These are phyloP conservation scores for grape (Vitis vinifera) DNA, from an alignment of 164 flowering plant genomes.

Conservation along the genomic window DNA sequence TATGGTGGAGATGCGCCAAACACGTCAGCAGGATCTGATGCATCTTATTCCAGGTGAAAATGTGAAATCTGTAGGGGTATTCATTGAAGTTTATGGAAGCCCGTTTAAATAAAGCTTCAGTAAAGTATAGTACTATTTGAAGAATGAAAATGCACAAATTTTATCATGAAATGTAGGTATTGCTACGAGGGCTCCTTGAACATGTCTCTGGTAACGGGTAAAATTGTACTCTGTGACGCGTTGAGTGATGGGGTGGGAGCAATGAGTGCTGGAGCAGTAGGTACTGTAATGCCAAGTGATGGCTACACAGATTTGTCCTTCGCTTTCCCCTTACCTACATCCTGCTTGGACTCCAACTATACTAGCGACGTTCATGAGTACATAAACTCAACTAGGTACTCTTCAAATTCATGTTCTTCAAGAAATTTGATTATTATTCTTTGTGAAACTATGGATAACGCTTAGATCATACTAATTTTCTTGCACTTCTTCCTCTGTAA, in stretches of 20 bases:
- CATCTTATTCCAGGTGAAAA: neutral
- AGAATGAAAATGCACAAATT: too few relatives aligned
- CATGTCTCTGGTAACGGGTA: slow-evolving; percentile 17
- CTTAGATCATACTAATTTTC: neutral
- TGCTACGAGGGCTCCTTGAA: slow-evolving; percentile 20
- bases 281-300: slow-evolving; percentile 6
- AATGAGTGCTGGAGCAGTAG: slow-evolving; percentile 7
- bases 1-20: slow-evolving; percentile 15
- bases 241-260: neutral
- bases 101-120: too few relatives aligned
- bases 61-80: neutral
- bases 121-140: too few relatives aligned
- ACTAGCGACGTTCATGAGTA: neutral
- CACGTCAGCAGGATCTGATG: neutral
- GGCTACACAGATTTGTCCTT: slow-evolving; percentile 1
- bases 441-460: too few relatives aligned
- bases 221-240: slow-evolving; percentile 28
- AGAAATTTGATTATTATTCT: neutral
- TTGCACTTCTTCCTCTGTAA: neutral
- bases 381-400: slow-evolving; percentile 13
- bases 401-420: neutral
- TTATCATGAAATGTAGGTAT: slow-evolving; percentile 13
- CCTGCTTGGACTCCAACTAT: neutral
- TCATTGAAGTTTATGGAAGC: too few relatives aligned
- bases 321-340: slow-evolving; percentile 8